Percentiles rank a stretch among this genome's conserved stretches.
Conservation (phyloP, 2,329 filamentous ascomycete genomes). For the Ascochyta koolunga region DNA sequence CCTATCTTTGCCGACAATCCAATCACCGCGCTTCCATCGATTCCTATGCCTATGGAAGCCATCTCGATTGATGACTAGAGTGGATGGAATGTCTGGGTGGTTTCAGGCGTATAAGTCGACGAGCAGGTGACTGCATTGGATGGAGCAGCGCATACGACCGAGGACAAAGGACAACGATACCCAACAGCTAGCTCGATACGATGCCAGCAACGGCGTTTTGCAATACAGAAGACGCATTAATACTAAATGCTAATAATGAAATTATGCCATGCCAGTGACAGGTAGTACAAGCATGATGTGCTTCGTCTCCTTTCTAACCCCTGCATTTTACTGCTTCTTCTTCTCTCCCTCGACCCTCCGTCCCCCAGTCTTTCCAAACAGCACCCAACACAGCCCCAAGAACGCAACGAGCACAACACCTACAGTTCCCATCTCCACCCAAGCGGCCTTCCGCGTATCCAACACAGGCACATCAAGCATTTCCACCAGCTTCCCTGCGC, state of each 20-base stretch:
- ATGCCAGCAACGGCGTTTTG: constrained; percentile 10
- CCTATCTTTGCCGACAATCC: constrained; percentile 58
- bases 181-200: constrained; percentile 4
- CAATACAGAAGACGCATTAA: not conserved
- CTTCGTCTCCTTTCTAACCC: not conserved
- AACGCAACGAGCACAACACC: constrained; percentile 53
- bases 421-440: constrained; percentile 53
- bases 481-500: constrained; percentile 1
- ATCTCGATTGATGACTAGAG: constrained; percentile 10
- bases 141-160: not conserved
- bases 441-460: constrained; percentile 26
- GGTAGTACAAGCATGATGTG: not conserved
- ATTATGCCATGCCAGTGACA: not conserved
- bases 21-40: constrained; percentile 24
- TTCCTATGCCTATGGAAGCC: constrained; percentile 35
- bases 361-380: constrained; percentile 33
- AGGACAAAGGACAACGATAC: constrained; percentile 11
- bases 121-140: not conserved
- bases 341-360: constrained; percentile 18
- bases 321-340: constrained; percentile 28
- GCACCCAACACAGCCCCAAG: constrained; percentile 52
- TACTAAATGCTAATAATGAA: not conserved
- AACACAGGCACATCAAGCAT: constrained; percentile 11
- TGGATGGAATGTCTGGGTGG: not conserved
- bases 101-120: not conserved